Conservation (phyloP, 805 yeast genomes). For the Wickerhamiella lipophila region DNA sequence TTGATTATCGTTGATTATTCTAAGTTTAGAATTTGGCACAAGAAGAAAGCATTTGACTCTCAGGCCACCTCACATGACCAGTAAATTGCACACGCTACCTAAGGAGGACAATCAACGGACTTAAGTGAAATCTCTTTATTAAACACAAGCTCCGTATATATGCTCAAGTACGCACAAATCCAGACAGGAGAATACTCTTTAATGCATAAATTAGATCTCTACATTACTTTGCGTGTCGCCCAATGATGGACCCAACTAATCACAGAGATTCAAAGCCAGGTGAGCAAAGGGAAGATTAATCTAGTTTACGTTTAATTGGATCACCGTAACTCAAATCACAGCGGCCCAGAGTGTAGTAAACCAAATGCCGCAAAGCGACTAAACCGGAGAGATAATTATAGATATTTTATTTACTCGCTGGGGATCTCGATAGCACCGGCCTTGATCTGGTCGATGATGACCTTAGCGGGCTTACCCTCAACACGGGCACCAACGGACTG, state of each 20-base stretch:
- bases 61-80: too few relatives aligned
- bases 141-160: too few relatives aligned
- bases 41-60: too few relatives aligned
- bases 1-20: too few relatives aligned
- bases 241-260: constrained; percentile 15
- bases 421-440: constrained; percentile 85
- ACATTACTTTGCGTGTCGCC: neutral
- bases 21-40: too few relatives aligned
- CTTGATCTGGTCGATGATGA: constrained; percentile 94
- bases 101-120: too few relatives aligned
- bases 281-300: constrained; percentile 13
- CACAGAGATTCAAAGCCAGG: constrained; percentile 13
- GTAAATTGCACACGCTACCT: too few relatives aligned
- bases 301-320: constrained; percentile 18
- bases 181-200: too few relatives aligned
- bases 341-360: constrained; percentile 89
- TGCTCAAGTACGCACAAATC: too few relatives aligned
- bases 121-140: too few relatives aligned
- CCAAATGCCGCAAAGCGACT: constrained; percentile 32
- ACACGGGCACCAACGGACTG: constrained; percentile 99
- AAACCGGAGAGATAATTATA: constrained; percentile 12
- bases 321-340: constrained; percentile 4
- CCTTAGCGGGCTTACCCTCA: constrained; percentile 98
- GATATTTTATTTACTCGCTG: constrained; percentile 23
- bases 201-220: neutral